Conservation (phyloP, 495 filamentous ascomycete species). For the Filosporella fistucella region DNA sequence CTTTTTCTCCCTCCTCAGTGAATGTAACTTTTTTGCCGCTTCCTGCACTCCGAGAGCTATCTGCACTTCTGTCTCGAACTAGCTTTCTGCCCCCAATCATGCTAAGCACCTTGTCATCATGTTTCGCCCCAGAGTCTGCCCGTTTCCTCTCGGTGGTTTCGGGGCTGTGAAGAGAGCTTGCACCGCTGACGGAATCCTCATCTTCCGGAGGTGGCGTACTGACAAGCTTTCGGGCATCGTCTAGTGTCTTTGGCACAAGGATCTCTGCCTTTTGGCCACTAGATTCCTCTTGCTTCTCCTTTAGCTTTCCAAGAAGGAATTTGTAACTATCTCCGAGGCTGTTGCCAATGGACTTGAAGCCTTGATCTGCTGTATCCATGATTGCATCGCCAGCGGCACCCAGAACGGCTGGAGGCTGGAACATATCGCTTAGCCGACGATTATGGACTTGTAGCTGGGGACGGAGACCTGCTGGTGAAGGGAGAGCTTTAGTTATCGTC, state of each 20-base stretch:
- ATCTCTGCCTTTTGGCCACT: conserved; percentile 38
- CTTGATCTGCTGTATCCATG: conserved; percentile 80
- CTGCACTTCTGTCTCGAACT: conserved; percentile 68
- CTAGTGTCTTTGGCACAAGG: conserved; percentile 78
- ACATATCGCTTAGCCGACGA: conserved; percentile 74
- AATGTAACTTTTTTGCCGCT: conserved; percentile 49
- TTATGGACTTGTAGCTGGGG: conserved; percentile 38
- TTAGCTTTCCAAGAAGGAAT: conserved; percentile 85
- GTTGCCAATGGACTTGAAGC: conserved; percentile 82
- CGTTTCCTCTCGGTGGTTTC: conserved; percentile 28
- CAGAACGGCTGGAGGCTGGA: conserved; percentile 74
- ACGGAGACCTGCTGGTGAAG: conserved; percentile 32
- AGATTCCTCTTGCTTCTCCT: conserved; percentile 51
- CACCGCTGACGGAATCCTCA: conserved; percentile 45
- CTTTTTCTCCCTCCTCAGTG: conserved; percentile 31
- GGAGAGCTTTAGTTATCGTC: conserved; percentile 33
- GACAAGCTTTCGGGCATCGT: conserved; percentile 86
- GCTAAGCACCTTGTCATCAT: conserved; percentile 55
- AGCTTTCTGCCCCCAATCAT: conserved; percentile 57
- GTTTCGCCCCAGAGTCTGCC: conserved; percentile 19
- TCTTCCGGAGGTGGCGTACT: conserved; percentile 58
- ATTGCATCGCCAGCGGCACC: conserved; percentile 81
- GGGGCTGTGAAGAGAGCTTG: conserved; percentile 38
- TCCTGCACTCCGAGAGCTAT: conserved; percentile 66
- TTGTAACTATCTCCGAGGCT: conserved; percentile 90